Evolutionary conservation across 768 basidiomycete species (phyloP).

Genomic region (Auricularia sp.): DNA sequence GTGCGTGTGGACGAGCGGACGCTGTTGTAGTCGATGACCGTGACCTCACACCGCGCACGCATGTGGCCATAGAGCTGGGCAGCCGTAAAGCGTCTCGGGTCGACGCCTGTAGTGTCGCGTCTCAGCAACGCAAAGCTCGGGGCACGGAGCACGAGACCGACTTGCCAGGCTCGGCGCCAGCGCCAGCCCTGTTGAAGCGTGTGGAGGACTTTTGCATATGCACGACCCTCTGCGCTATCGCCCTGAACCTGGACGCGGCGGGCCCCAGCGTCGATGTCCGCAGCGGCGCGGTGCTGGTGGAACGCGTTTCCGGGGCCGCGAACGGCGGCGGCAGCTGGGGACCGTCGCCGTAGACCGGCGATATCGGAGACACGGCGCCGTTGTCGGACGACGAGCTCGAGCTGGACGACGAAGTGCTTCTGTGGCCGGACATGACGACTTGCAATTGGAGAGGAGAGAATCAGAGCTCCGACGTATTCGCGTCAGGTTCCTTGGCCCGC

Average conservation of each 20-base stretch:
- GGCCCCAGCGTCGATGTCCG: not conserved
- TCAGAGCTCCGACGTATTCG: not conserved
- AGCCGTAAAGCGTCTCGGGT: conserved; percentile 53
- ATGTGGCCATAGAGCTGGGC: conserved; percentile 48
- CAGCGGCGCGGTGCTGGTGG: not conserved
- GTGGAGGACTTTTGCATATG: conserved; percentile 46
- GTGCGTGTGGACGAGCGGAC: conserved; percentile 41
- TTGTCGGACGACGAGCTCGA: not conserved
- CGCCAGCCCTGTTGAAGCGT: conserved; percentile 18
- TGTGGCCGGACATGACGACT: too few species aligned
- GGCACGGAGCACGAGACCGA: not conserved
- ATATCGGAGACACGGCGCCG: not conserved
- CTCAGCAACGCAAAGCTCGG: not conserved
- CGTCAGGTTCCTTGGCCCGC: not conserved
- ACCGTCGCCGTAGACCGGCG: not conserved
- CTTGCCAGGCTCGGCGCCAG: conserved; percentile 61
- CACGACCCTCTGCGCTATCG: conserved; percentile 52
- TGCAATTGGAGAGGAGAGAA: not conserved
- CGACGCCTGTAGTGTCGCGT: conserved; percentile 23
- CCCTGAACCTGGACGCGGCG: conserved; percentile 29
- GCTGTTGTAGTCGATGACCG: conserved; percentile 56
- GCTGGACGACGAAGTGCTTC: not conserved
- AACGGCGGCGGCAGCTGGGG: not conserved
- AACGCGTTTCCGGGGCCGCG: not conserved
- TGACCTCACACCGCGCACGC: conserved; percentile 51